Conservation (phyloP, 768 basidiomycete genomes). For the Pleurotus sapidus region DNA sequence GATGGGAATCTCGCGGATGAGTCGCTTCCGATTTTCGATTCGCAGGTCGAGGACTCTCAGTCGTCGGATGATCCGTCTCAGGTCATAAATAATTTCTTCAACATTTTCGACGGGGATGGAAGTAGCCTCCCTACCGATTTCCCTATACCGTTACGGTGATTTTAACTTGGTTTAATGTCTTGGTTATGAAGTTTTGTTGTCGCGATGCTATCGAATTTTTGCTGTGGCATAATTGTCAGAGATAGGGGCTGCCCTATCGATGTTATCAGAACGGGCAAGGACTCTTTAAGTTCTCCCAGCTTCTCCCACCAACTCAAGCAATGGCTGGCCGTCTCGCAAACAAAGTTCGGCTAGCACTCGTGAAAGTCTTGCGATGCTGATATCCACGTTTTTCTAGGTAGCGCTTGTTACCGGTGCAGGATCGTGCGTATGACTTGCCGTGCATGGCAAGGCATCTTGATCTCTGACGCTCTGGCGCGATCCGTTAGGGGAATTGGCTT, state of each 20-base stretch:
- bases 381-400: constrained; percentile 34
- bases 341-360: constrained; percentile 39
- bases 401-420: constrained; percentile 88
- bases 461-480: constrained; percentile 16
- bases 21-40: constrained; percentile 6
- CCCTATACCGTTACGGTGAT: constrained; percentile 1
- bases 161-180: neutral
- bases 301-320: constrained; percentile 11
- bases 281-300: constrained; percentile 10
- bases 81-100: constrained; percentile 37
- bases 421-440: constrained; percentile 53
- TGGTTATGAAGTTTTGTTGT: constrained; percentile 3
- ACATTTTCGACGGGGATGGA: constrained; percentile 38
- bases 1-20: neutral
- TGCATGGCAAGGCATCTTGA: neutral
- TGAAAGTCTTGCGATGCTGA: too few species aligned
- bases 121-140: constrained; percentile 39
- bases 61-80: neutral
- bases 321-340: constrained; percentile 71
- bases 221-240: neutral
- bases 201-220: neutral
- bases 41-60: neutral
- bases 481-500: constrained; percentile 86
- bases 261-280: constrained; percentile 11
- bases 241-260: constrained; percentile 4